These are phyloP conservation scores for Tolypocladium sp. DNA, from an alignment of 2,329 filamentous ascomycete species.

Conservation along the genomic window DNA sequence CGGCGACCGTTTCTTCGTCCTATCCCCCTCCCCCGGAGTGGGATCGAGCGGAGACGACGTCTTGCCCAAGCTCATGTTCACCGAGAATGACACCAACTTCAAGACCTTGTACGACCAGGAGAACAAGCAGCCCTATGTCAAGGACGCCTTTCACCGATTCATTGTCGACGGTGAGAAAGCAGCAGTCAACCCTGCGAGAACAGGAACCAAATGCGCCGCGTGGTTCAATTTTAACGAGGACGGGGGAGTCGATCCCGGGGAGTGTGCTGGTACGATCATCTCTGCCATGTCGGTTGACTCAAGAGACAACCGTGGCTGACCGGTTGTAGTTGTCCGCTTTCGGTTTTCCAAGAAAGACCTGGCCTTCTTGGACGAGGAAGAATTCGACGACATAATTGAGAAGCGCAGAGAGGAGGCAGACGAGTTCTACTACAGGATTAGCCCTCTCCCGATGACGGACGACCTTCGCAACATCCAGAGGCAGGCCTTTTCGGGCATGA, in stretches of 20 bases:
- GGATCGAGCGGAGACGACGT: constrained; percentile 74
- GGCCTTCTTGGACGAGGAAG: constrained; percentile 80
- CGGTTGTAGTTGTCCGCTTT: constrained; percentile 68
- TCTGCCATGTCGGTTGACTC: too few relatives aligned
- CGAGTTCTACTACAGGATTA: constrained; percentile 91
- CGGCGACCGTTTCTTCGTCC: constrained; percentile 72
- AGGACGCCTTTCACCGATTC: constrained; percentile 87
- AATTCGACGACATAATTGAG: constrained; percentile 86
- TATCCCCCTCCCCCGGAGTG: constrained; percentile 83
- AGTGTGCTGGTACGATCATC: constrained; percentile 66
- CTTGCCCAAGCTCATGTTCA: constrained; percentile 78
- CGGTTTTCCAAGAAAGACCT: constrained; percentile 69
- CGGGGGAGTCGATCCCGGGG: constrained; percentile 77
- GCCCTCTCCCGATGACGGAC: constrained; percentile 85
- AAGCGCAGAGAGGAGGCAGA: constrained; percentile 82
- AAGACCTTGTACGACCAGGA: constrained; percentile 65
- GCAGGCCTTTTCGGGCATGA: constrained; percentile 91
- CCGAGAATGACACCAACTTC: constrained; percentile 91
- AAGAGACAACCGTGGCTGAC: not conserved
- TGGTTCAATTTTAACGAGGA: constrained; percentile 91
- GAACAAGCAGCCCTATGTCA: constrained; percentile 79
- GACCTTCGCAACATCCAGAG: constrained; percentile 92
- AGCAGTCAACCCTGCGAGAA: constrained; percentile 70
- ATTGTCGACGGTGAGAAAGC: constrained; percentile 75
- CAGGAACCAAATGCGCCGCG: constrained; percentile 80